A percentile compares a stretch with the other conserved stretches of the same genome.
These are phyloP conservation scores for Pleurotus ostreatus DNA, from an alignment of 768 basidiomycete genomes.

Conservation along the genomic window DNA sequence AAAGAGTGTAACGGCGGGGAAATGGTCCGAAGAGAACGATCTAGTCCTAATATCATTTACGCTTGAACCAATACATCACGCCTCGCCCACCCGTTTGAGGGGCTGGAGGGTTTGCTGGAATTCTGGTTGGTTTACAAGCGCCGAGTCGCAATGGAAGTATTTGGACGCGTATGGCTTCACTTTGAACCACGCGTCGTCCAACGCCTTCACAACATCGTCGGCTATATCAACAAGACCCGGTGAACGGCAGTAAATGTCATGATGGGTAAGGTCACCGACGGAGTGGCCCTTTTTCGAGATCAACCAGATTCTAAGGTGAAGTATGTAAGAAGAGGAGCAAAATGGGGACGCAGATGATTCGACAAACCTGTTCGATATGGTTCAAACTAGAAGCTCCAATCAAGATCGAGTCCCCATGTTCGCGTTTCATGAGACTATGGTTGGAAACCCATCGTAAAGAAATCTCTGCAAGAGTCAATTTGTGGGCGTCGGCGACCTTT, in stretches of 20 bases:
- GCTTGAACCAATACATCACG: too few relatives aligned
- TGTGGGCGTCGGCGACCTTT: neutral
- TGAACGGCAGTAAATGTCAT: too few relatives aligned
- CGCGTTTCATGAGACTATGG: conserved; percentile 45
- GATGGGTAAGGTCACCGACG: conserved; percentile 25
- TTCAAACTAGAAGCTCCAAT: conserved; percentile 57
- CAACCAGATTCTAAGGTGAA: conserved; percentile 35
- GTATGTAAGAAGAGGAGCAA: neutral
- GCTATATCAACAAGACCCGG: conserved; percentile 20
- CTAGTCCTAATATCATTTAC: too few relatives aligned
- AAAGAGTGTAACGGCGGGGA: too few relatives aligned
- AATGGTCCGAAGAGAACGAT: too few relatives aligned
- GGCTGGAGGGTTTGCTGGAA: too few relatives aligned
- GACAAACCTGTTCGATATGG: conserved; percentile 53
- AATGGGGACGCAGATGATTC: neutral
- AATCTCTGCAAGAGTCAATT: conserved; percentile 46
- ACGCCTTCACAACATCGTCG: conserved; percentile 42
- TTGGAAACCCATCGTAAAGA: conserved; percentile 62
- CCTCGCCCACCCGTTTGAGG: too few relatives aligned
- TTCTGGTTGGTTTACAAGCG: too few relatives aligned
- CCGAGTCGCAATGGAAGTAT: conserved; percentile 22
- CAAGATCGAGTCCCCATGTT: conserved; percentile 47
- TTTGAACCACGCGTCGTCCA: conserved; percentile 48
- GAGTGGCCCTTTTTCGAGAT: conserved; percentile 55
- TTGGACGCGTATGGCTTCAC: conserved; percentile 36